These are phyloP conservation scores for Poteriospumella lacustris DNA, from an alignment of 108 stramenopile genomes.

Conservation along the genomic window DNA sequence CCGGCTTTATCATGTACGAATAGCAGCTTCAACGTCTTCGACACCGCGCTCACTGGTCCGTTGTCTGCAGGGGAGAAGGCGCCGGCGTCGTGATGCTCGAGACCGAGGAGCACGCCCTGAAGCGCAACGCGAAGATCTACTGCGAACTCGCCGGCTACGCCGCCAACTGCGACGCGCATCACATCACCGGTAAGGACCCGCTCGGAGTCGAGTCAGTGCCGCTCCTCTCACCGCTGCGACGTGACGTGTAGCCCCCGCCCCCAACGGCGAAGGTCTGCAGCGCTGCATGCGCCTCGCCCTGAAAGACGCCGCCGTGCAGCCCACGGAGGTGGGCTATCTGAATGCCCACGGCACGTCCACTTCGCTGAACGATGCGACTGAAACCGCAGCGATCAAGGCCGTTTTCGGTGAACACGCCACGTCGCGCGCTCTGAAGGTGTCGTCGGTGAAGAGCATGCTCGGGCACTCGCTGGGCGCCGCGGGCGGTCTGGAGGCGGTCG, in stretches of 20 bases:
- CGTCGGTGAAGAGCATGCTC: slow-evolving; percentile 84
- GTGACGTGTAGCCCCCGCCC: too few species aligned
- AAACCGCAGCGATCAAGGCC: slow-evolving; percentile 87
- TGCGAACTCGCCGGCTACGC: slow-evolving; percentile 40
- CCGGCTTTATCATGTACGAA: too few species aligned
- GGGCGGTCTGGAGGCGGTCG: slow-evolving; percentile 88
- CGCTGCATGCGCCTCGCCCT: slow-evolving; percentile 84
- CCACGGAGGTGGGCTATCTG: slow-evolving; percentile 73
- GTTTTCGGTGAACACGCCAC: slow-evolving; percentile 83
- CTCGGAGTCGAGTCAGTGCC: too few species aligned
- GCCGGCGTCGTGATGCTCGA: slow-evolving; percentile 89
- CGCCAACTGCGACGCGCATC: slow-evolving; percentile 89
- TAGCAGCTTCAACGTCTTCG: too few species aligned
- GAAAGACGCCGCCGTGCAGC: slow-evolving; percentile 65
- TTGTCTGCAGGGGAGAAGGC: slow-evolving; percentile 97
- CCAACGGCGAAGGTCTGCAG: slow-evolving; percentile 83
- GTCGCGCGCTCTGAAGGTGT: slow-evolving; percentile 70
- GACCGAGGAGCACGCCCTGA: slow-evolving; percentile 36
- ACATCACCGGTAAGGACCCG: slow-evolving; percentile 82
- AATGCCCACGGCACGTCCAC: slow-evolving; percentile 96
- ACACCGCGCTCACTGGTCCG: too few species aligned
- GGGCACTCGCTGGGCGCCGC: slow-evolving; percentile 95
- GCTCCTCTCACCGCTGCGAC: too few species aligned
- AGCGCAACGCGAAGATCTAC: slow-evolving; percentile 16
- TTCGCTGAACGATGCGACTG: slow-evolving; percentile 93